These are phyloP conservation scores for Bipolaris bicolor DNA, from an alignment of 2,329 filamentous ascomycete genomes.

Conservation along the genomic window DNA sequence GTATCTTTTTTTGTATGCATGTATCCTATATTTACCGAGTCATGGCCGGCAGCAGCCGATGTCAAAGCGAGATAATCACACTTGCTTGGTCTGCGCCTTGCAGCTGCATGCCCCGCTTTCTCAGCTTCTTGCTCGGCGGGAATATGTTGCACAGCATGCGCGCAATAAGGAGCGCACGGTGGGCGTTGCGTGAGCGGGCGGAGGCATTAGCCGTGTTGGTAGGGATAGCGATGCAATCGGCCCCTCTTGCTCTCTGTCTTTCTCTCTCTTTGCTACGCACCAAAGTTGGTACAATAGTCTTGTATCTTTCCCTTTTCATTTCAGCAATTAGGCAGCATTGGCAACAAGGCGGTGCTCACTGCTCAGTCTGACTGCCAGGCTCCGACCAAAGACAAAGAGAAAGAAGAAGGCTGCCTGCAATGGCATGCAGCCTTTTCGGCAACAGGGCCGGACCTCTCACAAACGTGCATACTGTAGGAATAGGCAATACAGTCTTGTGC, in stretches of 20 bases:
- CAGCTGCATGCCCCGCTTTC: conserved; percentile 1
- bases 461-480: conserved; percentile 1
- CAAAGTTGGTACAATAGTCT: not conserved
- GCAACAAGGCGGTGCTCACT: not conserved
- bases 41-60: conserved; percentile 8
- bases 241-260: not conserved
- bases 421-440: conserved; percentile 4
- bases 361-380: not conserved
- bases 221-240: not conserved
- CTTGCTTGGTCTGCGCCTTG: not conserved
- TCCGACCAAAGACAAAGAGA: not conserved
- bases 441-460: conserved; percentile 2
- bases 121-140: conserved; percentile 1
- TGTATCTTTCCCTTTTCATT: not conserved
- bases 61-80: conserved; percentile 4
- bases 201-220: conserved; percentile 6
- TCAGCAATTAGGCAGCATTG: not conserved
- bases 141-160: conserved; percentile 16
- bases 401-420: not conserved
- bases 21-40: conserved; percentile 9
- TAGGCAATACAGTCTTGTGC: conserved; percentile 11
- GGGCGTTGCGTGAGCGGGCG: not conserved
- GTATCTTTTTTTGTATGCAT: too few species aligned
- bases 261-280: not conserved
- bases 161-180: conserved; percentile 8